Evolutionary conservation across 208 protist species (phyloP).

Genomic region (Giardia muris): DNA sequence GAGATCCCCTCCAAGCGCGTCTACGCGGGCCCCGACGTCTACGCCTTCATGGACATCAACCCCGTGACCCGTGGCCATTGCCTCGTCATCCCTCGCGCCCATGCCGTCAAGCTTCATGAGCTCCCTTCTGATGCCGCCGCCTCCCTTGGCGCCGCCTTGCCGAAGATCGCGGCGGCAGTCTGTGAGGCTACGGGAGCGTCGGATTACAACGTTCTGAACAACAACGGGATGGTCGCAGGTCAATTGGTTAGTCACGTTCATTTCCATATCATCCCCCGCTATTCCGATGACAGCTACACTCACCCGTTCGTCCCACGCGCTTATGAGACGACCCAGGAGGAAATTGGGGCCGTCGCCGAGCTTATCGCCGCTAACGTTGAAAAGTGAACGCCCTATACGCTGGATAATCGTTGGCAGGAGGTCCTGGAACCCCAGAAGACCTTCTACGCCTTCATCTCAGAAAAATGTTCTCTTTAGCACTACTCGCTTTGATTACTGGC

Average conservation of each 20-base stretch:
- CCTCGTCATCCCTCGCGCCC: background rate
- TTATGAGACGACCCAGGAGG: too few relatives aligned
- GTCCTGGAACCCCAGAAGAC: too few relatives aligned
- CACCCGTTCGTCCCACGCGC: background rate
- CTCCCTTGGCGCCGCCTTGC: background rate
- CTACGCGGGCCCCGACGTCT: background rate
- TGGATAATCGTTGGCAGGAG: too few relatives aligned
- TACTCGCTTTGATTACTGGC: background rate
- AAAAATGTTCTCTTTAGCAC: background rate
- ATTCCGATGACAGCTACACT: background rate
- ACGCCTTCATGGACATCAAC: background rate
- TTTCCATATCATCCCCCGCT: conserved; percentile 16
- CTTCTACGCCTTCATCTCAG: too few relatives aligned
- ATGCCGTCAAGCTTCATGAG: background rate
- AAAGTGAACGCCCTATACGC: too few relatives aligned
- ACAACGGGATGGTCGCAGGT: conserved; percentile 13
- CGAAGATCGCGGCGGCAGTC: background rate
- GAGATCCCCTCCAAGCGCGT: background rate
- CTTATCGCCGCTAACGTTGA: too few relatives aligned
- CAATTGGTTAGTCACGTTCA: conserved; percentile 18
- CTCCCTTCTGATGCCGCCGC: background rate
- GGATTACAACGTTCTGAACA: conserved; percentile 24
- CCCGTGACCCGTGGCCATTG: background rate
- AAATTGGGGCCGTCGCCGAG: too few relatives aligned
- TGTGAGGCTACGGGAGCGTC: background rate